Percentiles rank a stretch among this genome's conserved stretches.
Evolutionary conservation across 2,329 filamentous ascomycete species (phyloP).

Genomic region (Ceratocystiopsis brevicomis): DNA sequence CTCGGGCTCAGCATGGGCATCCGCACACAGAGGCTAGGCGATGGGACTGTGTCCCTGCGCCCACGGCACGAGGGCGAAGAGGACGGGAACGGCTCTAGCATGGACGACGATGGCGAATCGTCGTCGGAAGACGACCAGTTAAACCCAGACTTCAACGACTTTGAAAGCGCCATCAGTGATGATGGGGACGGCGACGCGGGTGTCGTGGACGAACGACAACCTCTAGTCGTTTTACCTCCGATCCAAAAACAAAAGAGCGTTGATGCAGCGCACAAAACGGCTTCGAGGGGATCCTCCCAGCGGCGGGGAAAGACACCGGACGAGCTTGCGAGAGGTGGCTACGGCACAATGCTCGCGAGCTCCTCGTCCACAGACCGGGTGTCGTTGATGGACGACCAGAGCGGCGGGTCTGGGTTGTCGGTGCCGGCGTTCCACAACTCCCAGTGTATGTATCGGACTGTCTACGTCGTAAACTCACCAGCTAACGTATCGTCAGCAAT

Average conservation of each 20-base stretch:
- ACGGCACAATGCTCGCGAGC: background rate
- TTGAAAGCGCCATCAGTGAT: constrained; percentile 22
- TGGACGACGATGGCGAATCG: constrained; percentile 10
- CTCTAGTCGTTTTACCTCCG: too few species aligned
- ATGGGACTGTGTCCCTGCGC: constrained; percentile 24
- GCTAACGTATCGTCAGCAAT: too few species aligned
- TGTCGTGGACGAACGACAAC: constrained; percentile 11
- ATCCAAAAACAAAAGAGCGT: too few species aligned
- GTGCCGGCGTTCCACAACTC: background rate
- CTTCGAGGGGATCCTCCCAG: background rate
- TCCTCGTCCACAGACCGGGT: constrained; percentile 1
- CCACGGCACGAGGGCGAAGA: constrained; percentile 6
- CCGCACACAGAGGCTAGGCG: constrained; percentile 52
- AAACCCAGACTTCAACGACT: constrained; percentile 19
- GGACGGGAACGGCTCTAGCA: constrained; percentile 12
- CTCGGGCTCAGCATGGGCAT: constrained; percentile 54
- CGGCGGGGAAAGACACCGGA: constrained; percentile 12
- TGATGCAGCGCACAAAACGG: background rate
- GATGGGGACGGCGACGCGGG: constrained; percentile 23
- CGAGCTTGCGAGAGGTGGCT: background rate
- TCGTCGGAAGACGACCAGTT: constrained; percentile 8
- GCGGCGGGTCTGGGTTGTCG: background rate
- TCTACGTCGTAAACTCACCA: background rate
- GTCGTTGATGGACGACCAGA: background rate
- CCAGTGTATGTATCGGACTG: background rate